phyloP scores from a whole-genome alignment of 495 filamentous ascomycete species.

The Podospora australis region DNA sequence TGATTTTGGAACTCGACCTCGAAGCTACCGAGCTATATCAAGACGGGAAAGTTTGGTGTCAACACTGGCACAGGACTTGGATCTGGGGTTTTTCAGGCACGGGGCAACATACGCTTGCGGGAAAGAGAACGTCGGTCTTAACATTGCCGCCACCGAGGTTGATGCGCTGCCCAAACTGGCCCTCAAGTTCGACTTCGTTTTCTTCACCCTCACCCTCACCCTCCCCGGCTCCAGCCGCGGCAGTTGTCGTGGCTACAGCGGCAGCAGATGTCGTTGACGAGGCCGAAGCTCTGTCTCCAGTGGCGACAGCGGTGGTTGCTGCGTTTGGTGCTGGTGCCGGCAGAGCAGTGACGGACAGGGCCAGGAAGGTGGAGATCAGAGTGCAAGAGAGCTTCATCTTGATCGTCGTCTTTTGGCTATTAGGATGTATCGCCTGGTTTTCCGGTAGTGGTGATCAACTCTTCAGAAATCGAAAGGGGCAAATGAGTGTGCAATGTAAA shows the following conservation, averaged over 20 bases:
- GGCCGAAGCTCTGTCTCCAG: background rate
- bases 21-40: conserved; percentile 18
- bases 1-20: conserved; percentile 34
- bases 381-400: conserved; percentile 22
- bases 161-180: conserved; percentile 18
- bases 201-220: conserved; percentile 13
- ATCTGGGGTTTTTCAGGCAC: too few relatives aligned
- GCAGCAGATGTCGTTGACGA: background rate
- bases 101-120: conserved; percentile 19
- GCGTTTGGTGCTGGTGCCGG: conserved; percentile 11
- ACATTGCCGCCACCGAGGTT: conserved; percentile 19
- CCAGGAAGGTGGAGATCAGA: conserved; percentile 21
- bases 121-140: conserved; percentile 26
- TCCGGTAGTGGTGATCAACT: too few relatives aligned
- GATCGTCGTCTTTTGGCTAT: background rate
- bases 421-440: too few relatives aligned
- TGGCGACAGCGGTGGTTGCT: background rate
- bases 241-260: conserved; percentile 7
- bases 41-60: background rate
- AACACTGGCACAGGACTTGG: too few relatives aligned
- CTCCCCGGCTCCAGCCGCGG: conserved; percentile 4
- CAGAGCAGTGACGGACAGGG: conserved; percentile 18
- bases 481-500: background rate
- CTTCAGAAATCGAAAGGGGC: background rate
- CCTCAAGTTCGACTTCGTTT: conserved; percentile 25